phyloP scores from a whole-genome alignment of 192 early-diverging fungal genomes.

The Entomortierella chlamydospora region DNA sequence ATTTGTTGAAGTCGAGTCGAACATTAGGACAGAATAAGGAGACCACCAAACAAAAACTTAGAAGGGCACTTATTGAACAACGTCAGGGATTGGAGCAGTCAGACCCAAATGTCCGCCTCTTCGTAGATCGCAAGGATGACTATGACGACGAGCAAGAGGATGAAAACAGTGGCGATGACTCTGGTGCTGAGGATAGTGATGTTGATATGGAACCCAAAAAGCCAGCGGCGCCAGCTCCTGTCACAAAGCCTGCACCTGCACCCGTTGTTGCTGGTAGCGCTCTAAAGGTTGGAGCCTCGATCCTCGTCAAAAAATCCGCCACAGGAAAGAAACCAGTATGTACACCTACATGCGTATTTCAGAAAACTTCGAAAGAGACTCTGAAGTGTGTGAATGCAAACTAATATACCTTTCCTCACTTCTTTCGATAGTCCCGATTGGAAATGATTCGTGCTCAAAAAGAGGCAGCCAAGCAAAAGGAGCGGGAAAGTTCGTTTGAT shows the following conservation, averaged over 20 bases:
- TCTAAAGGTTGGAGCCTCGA: conserved; percentile 57
- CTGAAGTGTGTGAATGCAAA: too few relatives aligned
- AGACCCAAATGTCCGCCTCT: conserved; percentile 68
- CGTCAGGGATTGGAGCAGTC: conserved; percentile 70
- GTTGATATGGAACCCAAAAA: conserved; percentile 29
- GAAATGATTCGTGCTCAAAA: conserved; percentile 54
- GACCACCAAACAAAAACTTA: conserved; percentile 74
- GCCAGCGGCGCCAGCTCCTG: background rate
- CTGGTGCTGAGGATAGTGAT: conserved; percentile 7
- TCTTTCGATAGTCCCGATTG: conserved; percentile 35
- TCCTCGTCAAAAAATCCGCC: conserved; percentile 57
- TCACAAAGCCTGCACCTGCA: conserved; percentile 3
- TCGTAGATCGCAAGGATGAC: conserved; percentile 61
- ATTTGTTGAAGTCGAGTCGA: conserved; percentile 76
- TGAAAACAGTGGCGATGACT: conserved; percentile 33
- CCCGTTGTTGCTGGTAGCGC: conserved; percentile 61
- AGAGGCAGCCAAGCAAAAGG: conserved; percentile 64
- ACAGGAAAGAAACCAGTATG: conserved; percentile 64
- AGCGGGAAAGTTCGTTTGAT: conserved; percentile 75
- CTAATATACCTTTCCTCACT: background rate
- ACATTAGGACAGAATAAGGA: conserved; percentile 74
- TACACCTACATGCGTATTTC: background rate
- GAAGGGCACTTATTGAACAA: conserved; percentile 73
- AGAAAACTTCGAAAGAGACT: too few relatives aligned
- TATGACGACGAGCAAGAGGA: conserved; percentile 55